These are phyloP conservation scores for Moesziomyces sp. DNA, from an alignment of 1,284 basidiomycete genomes.

Conservation along the genomic window DNA sequence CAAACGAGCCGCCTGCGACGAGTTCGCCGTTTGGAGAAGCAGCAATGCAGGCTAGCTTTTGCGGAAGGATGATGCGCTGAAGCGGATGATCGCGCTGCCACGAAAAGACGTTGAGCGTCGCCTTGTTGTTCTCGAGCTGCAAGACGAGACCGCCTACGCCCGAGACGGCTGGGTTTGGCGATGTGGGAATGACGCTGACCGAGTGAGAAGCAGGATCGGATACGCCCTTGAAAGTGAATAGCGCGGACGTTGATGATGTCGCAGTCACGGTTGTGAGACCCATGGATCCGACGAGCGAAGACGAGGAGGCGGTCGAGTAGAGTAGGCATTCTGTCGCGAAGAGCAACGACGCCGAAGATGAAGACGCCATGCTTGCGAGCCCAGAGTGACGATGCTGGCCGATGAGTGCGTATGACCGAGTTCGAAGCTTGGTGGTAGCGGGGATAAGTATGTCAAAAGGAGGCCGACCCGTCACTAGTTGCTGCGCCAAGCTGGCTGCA, in stretches of 20 bases:
- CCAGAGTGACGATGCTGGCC: too few species aligned
- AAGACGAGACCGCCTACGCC: conserved; percentile 80
- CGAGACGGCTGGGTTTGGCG: conserved; percentile 72
- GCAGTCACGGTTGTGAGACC: conserved; percentile 46
- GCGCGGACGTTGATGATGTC: conserved; percentile 47
- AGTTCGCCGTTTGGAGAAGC: conserved; percentile 79
- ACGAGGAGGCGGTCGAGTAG: conserved; percentile 51
- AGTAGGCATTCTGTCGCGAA: conserved; percentile 55
- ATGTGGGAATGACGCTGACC: conserved; percentile 34
- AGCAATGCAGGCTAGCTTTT: conserved; percentile 83
- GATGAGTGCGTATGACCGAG: too few species aligned
- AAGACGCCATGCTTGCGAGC: conserved; percentile 18
- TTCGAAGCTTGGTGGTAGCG: too few species aligned
- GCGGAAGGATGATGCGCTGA: conserved; percentile 86
- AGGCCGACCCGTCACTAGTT: too few species aligned
- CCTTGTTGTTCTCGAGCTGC: conserved; percentile 81
- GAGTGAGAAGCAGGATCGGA: conserved; percentile 49
- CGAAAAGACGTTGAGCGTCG: conserved; percentile 80
- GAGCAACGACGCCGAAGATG: conserved; percentile 39
- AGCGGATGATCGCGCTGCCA: conserved; percentile 78
- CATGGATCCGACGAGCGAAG: conserved; percentile 43
- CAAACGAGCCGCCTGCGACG: conserved; percentile 85
- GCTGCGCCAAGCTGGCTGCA: neutral
- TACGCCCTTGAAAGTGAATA: conserved; percentile 56
- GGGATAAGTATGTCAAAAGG: too few species aligned